Conservation (phyloP, 768 basidiomycete genomes). For the Pleurotus citrinopileatus region DNA sequence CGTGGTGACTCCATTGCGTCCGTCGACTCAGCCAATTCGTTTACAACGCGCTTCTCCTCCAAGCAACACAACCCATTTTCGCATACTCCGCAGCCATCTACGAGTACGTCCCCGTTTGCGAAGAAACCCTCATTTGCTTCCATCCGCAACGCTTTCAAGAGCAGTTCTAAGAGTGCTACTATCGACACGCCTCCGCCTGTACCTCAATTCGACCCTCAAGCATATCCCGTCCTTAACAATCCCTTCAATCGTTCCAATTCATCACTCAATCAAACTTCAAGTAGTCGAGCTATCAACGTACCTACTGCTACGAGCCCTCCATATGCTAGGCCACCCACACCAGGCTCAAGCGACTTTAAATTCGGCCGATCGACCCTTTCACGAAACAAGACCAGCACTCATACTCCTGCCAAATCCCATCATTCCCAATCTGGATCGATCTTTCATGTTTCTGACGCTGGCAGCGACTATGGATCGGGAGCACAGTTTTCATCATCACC, state of each 20-base stretch:
- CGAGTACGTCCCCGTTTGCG: slow-evolving; percentile 51
- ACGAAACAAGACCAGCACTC: slow-evolving; percentile 1
- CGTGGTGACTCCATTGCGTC: slow-evolving; percentile 80
- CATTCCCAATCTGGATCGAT: slow-evolving; percentile 78
- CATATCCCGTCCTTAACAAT: slow-evolving; percentile 72
- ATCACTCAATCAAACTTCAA: slow-evolving; percentile 57
- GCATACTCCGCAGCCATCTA: slow-evolving; percentile 72
- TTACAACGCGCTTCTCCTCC: slow-evolving; percentile 45
- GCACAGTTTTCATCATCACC: slow-evolving; percentile 55
- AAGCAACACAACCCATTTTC: slow-evolving; percentile 53
- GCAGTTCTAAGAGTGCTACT: slow-evolving; percentile 38
- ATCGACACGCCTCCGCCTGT: slow-evolving; percentile 70
- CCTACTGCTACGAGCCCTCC: slow-evolving; percentile 47
- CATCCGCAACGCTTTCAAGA: slow-evolving; percentile 82
- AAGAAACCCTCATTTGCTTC: slow-evolving; percentile 88
- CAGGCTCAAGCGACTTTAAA: slow-evolving; percentile 44
- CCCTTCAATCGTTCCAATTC: slow-evolving; percentile 83
- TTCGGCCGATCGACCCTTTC: slow-evolving; percentile 20
- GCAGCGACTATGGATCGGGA: slow-evolving; percentile 62
- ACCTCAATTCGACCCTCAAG: slow-evolving; percentile 64
- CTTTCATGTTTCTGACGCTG: slow-evolving; percentile 66
- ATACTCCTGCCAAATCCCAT: slow-evolving; percentile 53
- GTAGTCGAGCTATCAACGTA: slow-evolving; percentile 27
- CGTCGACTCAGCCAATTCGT: slow-evolving; percentile 69
- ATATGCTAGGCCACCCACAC: slow-evolving; percentile 59